These are phyloP conservation scores for Leccinellum rugosiceps DNA, from an alignment of 768 basidiomycete genomes.

Conservation along the genomic window DNA sequence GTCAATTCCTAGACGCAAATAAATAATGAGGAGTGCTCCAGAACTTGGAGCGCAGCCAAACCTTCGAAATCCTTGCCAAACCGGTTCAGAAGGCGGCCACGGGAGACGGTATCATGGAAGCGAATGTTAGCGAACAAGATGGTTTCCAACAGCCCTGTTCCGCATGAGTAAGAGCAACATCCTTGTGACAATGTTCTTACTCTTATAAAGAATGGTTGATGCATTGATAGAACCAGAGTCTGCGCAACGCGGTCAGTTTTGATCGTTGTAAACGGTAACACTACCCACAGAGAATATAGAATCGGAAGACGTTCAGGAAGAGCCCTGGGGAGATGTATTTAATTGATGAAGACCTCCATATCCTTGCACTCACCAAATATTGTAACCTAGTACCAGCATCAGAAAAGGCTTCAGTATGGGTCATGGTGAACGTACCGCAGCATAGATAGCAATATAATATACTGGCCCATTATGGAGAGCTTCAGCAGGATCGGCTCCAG, in stretches of 20 bases:
- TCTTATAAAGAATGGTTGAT: slow-evolving; percentile 71
- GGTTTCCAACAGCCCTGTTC: slow-evolving; percentile 58
- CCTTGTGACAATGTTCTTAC: slow-evolving; percentile 29
- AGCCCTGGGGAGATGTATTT: slow-evolving; percentile 38
- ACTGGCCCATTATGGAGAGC: slow-evolving; percentile 41
- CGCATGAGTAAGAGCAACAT: slow-evolving; percentile 12
- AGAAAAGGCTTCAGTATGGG: slow-evolving; percentile 1
- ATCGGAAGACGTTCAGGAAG: slow-evolving; percentile 58
- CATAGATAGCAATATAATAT: slow-evolving; percentile 59
- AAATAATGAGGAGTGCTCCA: slow-evolving; percentile 8
- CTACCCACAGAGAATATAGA: slow-evolving; percentile 66
- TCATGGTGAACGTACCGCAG: slow-evolving; percentile 40
- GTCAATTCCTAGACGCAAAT: slow-evolving; percentile 58
- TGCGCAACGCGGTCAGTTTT: slow-evolving; percentile 16
- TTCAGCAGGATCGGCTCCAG: slow-evolving; percentile 42
- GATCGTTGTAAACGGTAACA: not conserved
- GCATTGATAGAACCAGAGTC: slow-evolving; percentile 82
- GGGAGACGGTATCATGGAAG: slow-evolving; percentile 90
- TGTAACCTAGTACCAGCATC: slow-evolving; percentile 35
- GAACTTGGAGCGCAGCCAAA: slow-evolving; percentile 1
- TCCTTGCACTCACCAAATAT: slow-evolving; percentile 29
- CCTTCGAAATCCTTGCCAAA: slow-evolving; percentile 92
- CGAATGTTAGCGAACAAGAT: slow-evolving; percentile 86
- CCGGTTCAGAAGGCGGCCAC: slow-evolving; percentile 78
- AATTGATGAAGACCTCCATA: not conserved